Evolutionary conservation across 2,329 filamentous ascomycete species (phyloP).

Genomic region (Paecilomyces sp.): DNA sequence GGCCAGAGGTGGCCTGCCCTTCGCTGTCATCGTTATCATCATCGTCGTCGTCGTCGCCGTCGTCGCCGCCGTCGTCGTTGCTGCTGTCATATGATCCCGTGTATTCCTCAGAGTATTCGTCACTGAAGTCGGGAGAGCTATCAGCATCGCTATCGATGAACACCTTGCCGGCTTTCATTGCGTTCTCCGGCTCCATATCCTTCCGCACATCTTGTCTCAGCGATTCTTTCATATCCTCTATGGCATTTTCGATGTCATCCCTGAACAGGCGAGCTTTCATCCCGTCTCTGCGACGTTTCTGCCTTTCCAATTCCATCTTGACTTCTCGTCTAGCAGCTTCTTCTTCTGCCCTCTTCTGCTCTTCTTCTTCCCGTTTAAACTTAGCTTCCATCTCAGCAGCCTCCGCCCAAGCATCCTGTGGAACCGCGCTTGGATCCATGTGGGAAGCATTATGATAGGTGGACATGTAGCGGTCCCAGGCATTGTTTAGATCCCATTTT

Average conservation of each 20-base stretch:
- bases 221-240: neutral
- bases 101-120: neutral
- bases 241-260: conserved; percentile 7
- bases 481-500: conserved; percentile 1
- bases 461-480: conserved; percentile 17
- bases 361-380: neutral
- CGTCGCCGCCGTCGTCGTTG: neutral
- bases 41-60: neutral
- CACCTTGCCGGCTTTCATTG: neutral
- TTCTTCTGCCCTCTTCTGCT: neutral
- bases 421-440: conserved; percentile 17
- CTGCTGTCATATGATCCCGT: neutral
- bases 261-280: conserved; percentile 7
- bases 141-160: neutral
- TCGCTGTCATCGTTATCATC: neutral
- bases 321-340: neutral
- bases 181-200: neutral
- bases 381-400: neutral
- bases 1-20: neutral
- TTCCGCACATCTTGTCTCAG: neutral
- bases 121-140: neutral
- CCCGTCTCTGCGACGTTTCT: conserved; percentile 5
- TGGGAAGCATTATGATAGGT: conserved; percentile 23
- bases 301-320: neutral
- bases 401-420: neutral